A percentile compares a stretch with the other conserved stretches of the same genome.
Conservation (phyloP, 1,284 basidiomycete genomes). For the Ustanciosporium gigantosporum region DNA sequence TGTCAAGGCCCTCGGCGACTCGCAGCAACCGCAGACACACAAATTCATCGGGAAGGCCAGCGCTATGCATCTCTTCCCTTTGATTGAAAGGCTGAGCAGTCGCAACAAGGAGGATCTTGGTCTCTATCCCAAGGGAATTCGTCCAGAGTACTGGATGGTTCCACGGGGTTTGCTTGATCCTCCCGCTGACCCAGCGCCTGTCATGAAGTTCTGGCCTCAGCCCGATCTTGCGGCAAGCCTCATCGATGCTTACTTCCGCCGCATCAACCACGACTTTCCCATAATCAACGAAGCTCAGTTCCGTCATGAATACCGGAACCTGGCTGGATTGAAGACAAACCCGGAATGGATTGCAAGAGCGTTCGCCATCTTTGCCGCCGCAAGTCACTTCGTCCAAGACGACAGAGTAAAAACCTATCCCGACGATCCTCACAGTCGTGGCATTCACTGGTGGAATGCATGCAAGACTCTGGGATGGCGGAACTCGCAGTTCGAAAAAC, state of each 20-base stretch:
- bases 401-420: slow-evolving; percentile 12
- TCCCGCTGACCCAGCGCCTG: slow-evolving; percentile 1
- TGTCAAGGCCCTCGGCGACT: not conserved
- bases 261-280: slow-evolving; percentile 39
- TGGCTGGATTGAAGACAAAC: slow-evolving; percentile 23
- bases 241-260: slow-evolving; percentile 43
- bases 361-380: slow-evolving; percentile 44
- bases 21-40: slow-evolving; percentile 5
- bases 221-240: slow-evolving; percentile 37
- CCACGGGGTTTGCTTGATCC: slow-evolving; percentile 26
- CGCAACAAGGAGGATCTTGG: slow-evolving; percentile 13
- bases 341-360: slow-evolving; percentile 33
- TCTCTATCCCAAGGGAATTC: slow-evolving; percentile 11
- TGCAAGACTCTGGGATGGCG: slow-evolving; percentile 12
- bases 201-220: slow-evolving; percentile 31
- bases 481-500: slow-evolving; percentile 6
- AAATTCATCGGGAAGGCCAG: slow-evolving; percentile 50
- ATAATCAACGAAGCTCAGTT: slow-evolving; percentile 45
- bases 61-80: slow-evolving; percentile 40
- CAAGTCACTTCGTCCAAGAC: slow-evolving; percentile 32
- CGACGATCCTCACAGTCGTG: slow-evolving; percentile 16
- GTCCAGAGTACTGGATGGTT: slow-evolving; percentile 32
- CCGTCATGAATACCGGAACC: slow-evolving; percentile 26
- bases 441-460: slow-evolving; percentile 34
- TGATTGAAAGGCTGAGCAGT: slow-evolving; percentile 37